Conservation (phyloP, 1,139 yeast genomes). For the Geotrichum siamense region DNA sequence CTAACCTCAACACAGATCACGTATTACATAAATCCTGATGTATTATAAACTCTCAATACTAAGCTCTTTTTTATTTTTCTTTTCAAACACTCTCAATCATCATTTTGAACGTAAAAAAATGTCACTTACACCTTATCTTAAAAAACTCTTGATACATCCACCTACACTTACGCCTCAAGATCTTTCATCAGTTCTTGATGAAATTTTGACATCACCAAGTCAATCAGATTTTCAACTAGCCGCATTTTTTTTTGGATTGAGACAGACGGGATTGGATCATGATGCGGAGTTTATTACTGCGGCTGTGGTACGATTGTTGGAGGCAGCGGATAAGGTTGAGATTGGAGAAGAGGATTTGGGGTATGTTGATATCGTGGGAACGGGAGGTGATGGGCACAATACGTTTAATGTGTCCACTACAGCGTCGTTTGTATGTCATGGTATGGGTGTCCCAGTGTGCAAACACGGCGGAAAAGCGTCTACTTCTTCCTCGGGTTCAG, state of each 20-base stretch:
- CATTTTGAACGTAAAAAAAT: no score
- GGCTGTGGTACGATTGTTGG: conserved; percentile 68
- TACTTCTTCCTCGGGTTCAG: conserved; percentile 88
- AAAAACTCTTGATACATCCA: conserved; percentile 52
- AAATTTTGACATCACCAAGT: conserved; percentile 52
- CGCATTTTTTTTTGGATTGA: conserved; percentile 69
- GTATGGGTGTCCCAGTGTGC: conserved; percentile 75
- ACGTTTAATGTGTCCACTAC: conserved; percentile 96
- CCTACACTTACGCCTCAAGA: conserved; percentile 56
- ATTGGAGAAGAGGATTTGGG: conserved; percentile 43
- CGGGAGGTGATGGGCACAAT: conserved; percentile 97
- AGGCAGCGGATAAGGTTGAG: conserved; percentile 33
- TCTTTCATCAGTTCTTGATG: conserved; percentile 51
- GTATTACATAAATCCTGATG: no score
- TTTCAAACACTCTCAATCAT: no score
- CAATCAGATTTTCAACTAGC: conserved; percentile 61
- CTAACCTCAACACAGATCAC: no score
- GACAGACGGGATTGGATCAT: conserved; percentile 73
- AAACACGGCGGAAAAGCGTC: conserved; percentile 97
- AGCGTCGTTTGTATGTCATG: conserved; percentile 89
- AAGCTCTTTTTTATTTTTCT: no score
- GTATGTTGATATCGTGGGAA: conserved; percentile 87
- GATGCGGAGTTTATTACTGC: conserved; percentile 75
- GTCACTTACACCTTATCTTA: conserved; percentile 53
- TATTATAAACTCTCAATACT: no score